Conservation (phyloP, 331 rosid species). For the Acacia pycnantha region DNA sequence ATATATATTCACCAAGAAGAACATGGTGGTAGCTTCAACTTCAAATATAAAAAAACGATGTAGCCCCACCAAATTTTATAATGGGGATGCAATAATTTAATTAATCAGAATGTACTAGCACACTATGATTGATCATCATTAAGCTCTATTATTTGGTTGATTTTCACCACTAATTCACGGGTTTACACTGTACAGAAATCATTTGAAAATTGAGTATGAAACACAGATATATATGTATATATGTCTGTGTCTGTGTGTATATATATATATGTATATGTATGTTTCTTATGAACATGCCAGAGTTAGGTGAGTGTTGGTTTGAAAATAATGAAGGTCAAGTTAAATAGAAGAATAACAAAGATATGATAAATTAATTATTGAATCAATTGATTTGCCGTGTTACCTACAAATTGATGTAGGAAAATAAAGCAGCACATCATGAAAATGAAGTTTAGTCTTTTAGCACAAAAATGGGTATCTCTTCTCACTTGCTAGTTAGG, state of each 20-base stretch:
- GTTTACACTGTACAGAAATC: slow-evolving; percentile 8
- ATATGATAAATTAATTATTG: background rate
- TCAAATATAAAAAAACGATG: slow-evolving; percentile 31
- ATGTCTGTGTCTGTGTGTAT: accelerated
- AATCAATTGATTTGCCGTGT: slow-evolving; percentile 50
- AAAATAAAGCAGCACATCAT: slow-evolving; percentile 32
- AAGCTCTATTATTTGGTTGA: background rate
- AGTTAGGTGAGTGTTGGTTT: slow-evolving; percentile 25
- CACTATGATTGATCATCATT: slow-evolving; percentile 10
- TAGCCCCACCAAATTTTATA: slow-evolving; percentile 20
- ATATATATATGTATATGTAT: background rate
- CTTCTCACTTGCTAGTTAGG: slow-evolving; percentile 16
- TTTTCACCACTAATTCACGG: slow-evolving; percentile 20
- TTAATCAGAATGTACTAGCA: background rate
- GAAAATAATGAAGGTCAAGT: slow-evolving; percentile 1
- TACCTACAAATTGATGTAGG: slow-evolving; percentile 47
- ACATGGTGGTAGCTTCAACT: slow-evolving; percentile 17
- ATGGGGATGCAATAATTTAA: background rate
- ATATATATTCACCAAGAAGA: background rate
- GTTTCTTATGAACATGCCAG: background rate
- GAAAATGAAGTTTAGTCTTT: slow-evolving; percentile 41
- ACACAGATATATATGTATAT: background rate
- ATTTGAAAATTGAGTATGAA: background rate
- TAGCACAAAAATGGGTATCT: slow-evolving; percentile 16
- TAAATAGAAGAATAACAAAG: background rate